Percentiles rank a stretch among this genome's conserved stretches.
Evolutionary conservation across 805 yeast species (phyloP).

Genomic region (Groenewaldozyma tartarivorans): DNA sequence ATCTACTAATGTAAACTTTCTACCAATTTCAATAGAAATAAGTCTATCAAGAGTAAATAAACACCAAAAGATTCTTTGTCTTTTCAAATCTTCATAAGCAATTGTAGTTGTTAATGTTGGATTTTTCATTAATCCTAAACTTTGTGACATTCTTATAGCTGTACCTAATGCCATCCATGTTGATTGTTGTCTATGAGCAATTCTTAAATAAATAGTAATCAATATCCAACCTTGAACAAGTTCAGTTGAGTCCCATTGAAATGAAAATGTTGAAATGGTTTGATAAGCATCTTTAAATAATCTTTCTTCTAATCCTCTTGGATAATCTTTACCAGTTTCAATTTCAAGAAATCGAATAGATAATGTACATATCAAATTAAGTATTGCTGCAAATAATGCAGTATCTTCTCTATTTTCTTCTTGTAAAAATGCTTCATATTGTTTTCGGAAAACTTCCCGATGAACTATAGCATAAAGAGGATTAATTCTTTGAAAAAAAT

Average conservation of each 20-base stretch:
- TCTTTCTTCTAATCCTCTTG: conserved; percentile 30
- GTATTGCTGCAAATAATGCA: conserved; percentile 39
- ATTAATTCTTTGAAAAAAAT: conserved; percentile 41
- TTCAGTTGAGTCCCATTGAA: conserved; percentile 46
- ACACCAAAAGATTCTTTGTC: conserved; percentile 25
- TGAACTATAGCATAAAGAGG: conserved; percentile 47
- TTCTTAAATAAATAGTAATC: conserved; percentile 35
- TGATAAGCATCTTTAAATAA: conserved; percentile 34
- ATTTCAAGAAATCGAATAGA: conserved; percentile 44
- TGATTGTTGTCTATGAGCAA: conserved; percentile 36
- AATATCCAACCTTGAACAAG: conserved; percentile 45
- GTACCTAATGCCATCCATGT: conserved; percentile 34
- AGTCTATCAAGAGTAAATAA: conserved; percentile 28
- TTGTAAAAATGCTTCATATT: conserved; percentile 27
- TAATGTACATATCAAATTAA: conserved; percentile 40
- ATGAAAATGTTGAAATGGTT: conserved; percentile 32
- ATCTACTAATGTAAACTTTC: conserved; percentile 41
- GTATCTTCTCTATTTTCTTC: conserved; percentile 18
- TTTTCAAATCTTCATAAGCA: conserved; percentile 35
- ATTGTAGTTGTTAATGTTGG: neutral
- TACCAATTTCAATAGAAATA: conserved; percentile 40
- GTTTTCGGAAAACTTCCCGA: conserved; percentile 44
- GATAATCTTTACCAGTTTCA: conserved; percentile 15
- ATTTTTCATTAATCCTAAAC: conserved; percentile 35
- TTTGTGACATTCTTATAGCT: conserved; percentile 35